These are phyloP conservation scores for Dillenia turbinata DNA, from an alignment of 164 flowering plant species.

Conservation along the genomic window DNA sequence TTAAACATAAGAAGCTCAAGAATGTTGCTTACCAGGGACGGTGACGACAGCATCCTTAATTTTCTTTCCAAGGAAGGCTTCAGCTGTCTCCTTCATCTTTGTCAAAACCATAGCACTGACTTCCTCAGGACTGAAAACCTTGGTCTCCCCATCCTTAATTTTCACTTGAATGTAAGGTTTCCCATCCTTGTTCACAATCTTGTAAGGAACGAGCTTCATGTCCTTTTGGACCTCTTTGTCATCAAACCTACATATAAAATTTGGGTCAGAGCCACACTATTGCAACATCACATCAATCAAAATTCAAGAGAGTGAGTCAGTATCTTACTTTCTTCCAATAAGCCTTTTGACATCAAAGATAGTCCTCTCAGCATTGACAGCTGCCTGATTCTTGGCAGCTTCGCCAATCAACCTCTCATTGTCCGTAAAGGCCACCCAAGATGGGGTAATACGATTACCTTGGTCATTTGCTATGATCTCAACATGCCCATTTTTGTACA, in stretches of 20 bases:
- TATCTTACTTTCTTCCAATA: slow-evolving; percentile 37
- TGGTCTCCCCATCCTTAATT: slow-evolving; percentile 32
- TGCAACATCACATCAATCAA: neutral
- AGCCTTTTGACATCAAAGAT: slow-evolving; percentile 45
- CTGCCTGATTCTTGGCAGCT: slow-evolving; percentile 51
- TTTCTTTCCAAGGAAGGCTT: slow-evolving; percentile 41
- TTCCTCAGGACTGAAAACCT: slow-evolving; percentile 40
- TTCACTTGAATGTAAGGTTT: slow-evolving; percentile 39
- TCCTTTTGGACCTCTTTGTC: slow-evolving; percentile 36
- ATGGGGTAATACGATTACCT: slow-evolving; percentile 51
- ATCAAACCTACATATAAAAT: slow-evolving; percentile 17
- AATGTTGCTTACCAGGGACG: slow-evolving; percentile 31
- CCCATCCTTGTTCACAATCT: slow-evolving; percentile 41
- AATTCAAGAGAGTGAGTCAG: neutral
- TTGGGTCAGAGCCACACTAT: neutral
- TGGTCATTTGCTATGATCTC: slow-evolving; percentile 51
- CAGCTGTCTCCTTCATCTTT: slow-evolving; percentile 52
- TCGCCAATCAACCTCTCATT: slow-evolving; percentile 43
- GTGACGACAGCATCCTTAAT: slow-evolving; percentile 48
- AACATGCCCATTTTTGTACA: slow-evolving; percentile 39
- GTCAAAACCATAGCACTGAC: slow-evolving; percentile 38
- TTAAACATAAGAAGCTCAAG: neutral
- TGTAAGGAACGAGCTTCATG: slow-evolving; percentile 37
- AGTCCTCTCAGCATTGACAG: slow-evolving; percentile 40
- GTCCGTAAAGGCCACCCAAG: slow-evolving; percentile 49